Evolutionary conservation across 352 stramenopile genomes (phyloP).

Genomic region (Globisporangium acanthophoron): DNA sequence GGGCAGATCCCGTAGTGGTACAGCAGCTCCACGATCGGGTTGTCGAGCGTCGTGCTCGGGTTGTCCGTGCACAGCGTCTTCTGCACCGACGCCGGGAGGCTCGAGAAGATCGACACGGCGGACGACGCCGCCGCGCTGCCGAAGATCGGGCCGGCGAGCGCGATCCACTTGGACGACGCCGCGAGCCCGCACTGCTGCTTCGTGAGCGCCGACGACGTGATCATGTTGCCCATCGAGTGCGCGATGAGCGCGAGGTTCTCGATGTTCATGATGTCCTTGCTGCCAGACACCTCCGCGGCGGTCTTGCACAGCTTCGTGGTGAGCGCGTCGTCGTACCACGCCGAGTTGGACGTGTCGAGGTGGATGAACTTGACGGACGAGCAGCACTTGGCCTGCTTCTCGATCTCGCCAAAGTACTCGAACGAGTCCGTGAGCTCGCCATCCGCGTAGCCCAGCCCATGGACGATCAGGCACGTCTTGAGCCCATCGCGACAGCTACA

Average conservation of each 20-base stretch:
- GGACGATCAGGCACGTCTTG: constrained; percentile 28
- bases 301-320: constrained; percentile 18
- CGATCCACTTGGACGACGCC: constrained; percentile 32
- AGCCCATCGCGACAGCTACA: constrained; percentile 12
- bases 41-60: constrained; percentile 6
- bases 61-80: constrained; percentile 16
- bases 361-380: constrained; percentile 26
- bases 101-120: constrained; percentile 13
- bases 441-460: constrained; percentile 17
- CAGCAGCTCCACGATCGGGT: constrained; percentile 10
- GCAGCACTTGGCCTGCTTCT: constrained; percentile 25
- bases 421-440: constrained; percentile 10
- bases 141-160: constrained; percentile 27
- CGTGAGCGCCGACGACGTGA: constrained; percentile 19
- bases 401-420: constrained; percentile 20
- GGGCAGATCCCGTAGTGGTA: constrained; percentile 17
- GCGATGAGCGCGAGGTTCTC: constrained; percentile 26
- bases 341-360: constrained; percentile 17
- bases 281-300: constrained; percentile 9
- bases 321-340: constrained; percentile 21
- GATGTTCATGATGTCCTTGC: constrained; percentile 12
- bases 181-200: constrained; percentile 22
- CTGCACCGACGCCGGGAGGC: constrained; percentile 7
- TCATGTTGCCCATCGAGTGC: constrained; percentile 51
- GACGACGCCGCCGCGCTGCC: constrained; percentile 20